Evolutionary conservation across 2,329 filamentous ascomycete species (phyloP), one percentile per base, ranked within the genome.

Genomic region (Sporothrix schenckii): DNA sequence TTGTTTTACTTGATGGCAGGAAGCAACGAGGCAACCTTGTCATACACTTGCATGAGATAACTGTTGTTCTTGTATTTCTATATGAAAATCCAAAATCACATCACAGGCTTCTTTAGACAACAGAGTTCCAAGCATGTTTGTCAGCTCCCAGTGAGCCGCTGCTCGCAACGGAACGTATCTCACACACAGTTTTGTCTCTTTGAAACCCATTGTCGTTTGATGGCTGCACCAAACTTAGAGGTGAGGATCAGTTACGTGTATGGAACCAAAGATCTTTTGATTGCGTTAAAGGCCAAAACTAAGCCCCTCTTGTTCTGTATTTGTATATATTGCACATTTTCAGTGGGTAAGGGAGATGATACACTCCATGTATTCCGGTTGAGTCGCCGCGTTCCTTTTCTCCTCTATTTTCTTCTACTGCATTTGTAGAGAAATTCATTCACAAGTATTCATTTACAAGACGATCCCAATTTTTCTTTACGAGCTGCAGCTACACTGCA

Each of bases 401-500:
- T 7, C 4, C 13, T 24, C 53, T 9, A 3, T 54, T 41, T 2
- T 21, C 56, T 44, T 13, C 21, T 1, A 7, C 10, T 53, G 11
- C 21, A 21, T 27, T 24, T 61, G 56, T 34, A 34, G 6, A 1
- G 4, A 34, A 9, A 34, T 34, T 54, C 24, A n/a, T 30, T 56
- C 27, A 27, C 30, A 41, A 13, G 10, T 7, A 11, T 16, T 47
- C 14, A 24, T 60, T 60, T 9, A 13, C 13, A 44, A 44, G 14
- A 16, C 41, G 1, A 4, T 16, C 41, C 4, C 41, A 6, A 3
- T 50, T 19, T 10, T 50, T 1, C 19, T 19, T 74, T 83, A 97
- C 30, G 94, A 97, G 78, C 93, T 97, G 81, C 95, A 99, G 78
- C 92, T 97, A 79, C 95, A 98, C 83, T 97, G 94, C 87, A 97